Conservation (phyloP, 176 grass and related monocot genomes). For the Ensete ventricosum region DNA sequence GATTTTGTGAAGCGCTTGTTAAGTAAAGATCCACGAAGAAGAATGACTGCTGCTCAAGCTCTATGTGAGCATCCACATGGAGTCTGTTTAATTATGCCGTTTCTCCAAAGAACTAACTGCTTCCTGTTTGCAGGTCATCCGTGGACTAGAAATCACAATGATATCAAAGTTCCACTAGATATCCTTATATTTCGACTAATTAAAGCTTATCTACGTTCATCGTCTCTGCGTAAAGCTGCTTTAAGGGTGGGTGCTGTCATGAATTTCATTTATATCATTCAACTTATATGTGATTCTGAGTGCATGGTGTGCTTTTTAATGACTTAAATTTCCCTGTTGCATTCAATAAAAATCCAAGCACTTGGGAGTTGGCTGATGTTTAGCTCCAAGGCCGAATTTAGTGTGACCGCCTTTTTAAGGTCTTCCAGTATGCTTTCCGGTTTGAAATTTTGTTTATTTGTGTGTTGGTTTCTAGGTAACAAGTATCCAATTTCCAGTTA, state of each 20-base stretch:
- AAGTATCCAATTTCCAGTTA: too few species aligned
- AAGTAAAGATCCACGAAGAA: conserved; percentile 73
- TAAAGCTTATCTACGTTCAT: conserved; percentile 66
- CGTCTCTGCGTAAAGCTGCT: conserved; percentile 66
- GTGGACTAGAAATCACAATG: conserved; percentile 85
- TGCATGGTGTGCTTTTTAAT: neutral
- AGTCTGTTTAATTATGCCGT: conserved; percentile 12
- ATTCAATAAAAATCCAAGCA: neutral
- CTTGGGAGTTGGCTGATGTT: neutral
- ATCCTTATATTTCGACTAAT: conserved; percentile 69
- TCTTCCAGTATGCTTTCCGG: neutral
- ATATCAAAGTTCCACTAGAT: conserved; percentile 56
- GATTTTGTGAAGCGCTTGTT: conserved; percentile 75
- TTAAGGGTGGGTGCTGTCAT: conserved; percentile 34
- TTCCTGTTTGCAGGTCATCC: conserved; percentile 50
- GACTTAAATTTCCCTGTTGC: neutral
- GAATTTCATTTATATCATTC: neutral
- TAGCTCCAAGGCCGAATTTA: neutral
- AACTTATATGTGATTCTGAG: conserved; percentile 3
- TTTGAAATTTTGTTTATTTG: too few species aligned
- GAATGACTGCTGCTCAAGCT: conserved; percentile 79
- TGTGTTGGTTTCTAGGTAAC: too few species aligned
- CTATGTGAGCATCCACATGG: conserved; percentile 35
- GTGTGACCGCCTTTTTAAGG: neutral
- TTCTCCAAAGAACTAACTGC: neutral